Evolutionary conservation across 208 protist genomes (phyloP).

Genomic region (Leishmania gerbilli): DNA sequence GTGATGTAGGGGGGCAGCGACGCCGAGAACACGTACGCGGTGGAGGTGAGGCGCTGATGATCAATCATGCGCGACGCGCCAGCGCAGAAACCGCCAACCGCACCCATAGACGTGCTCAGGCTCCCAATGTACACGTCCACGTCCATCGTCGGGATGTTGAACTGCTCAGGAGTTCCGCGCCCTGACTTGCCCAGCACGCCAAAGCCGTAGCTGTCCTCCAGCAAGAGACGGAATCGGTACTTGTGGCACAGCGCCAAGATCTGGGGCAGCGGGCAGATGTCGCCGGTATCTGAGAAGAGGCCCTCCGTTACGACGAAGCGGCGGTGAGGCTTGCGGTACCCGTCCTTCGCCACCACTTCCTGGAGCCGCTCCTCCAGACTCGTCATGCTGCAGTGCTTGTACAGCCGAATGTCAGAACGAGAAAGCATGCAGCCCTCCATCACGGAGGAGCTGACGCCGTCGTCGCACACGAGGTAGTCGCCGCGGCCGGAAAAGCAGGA

Average conservation of each 20-base stretch:
- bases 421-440: constrained; percentile 91
- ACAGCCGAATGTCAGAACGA: constrained; percentile 82
- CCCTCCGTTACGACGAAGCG: constrained; percentile 96
- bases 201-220: constrained; percentile 97
- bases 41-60: constrained; percentile 92
- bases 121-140: constrained; percentile 90
- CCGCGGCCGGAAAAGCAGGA: constrained; percentile 92
- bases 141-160: constrained; percentile 73
- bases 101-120: constrained; percentile 88
- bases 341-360: constrained; percentile 67
- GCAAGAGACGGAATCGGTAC: constrained; percentile 95
- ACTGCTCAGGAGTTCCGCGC: constrained; percentile 95
- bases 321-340: constrained; percentile 67
- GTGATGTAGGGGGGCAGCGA: constrained; percentile 96
- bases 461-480: constrained; percentile 95
- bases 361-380: constrained; percentile 90
- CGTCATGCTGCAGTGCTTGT: constrained; percentile 96
- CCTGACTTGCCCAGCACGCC: constrained; percentile 95
- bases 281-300: constrained; percentile 92
- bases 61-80: constrained; percentile 88
- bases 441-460: constrained; percentile 77
- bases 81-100: constrained; percentile 96
- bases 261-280: constrained; percentile 84
- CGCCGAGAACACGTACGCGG: constrained; percentile 97
- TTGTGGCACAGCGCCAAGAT: constrained; percentile 93